These are phyloP conservation scores for Mycosphaerelloides madeirae DNA, from an alignment of 2,329 filamentous ascomycete species.

Conservation along the genomic window DNA sequence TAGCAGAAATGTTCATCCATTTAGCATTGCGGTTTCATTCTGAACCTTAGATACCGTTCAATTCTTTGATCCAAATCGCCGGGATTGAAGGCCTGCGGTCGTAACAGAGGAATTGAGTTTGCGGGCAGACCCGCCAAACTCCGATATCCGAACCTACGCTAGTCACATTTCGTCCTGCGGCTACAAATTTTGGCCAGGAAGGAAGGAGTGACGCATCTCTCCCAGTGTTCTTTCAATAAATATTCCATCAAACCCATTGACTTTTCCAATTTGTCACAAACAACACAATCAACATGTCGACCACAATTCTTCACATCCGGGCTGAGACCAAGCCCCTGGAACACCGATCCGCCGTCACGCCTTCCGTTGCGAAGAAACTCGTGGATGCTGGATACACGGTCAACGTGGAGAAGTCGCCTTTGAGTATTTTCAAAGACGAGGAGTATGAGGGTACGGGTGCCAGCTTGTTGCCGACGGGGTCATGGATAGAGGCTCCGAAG, in stretches of 20 bases:
- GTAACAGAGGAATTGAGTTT: too few species aligned
- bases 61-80: too few species aligned
- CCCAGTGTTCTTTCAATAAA: background rate
- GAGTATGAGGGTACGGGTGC: slow-evolving; percentile 40
- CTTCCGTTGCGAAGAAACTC: slow-evolving; percentile 38
- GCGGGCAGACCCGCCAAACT: background rate
- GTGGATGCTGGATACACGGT: slow-evolving; percentile 38
- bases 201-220: background rate
- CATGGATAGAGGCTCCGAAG: slow-evolving; percentile 39
- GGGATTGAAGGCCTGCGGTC: too few species aligned
- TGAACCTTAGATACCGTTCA: too few species aligned
- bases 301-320: slow-evolving; percentile 29
- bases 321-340: slow-evolving; percentile 37
- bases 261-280: background rate
- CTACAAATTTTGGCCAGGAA: too few species aligned
- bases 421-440: slow-evolving; percentile 37
- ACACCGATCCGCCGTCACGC: slow-evolving; percentile 36
- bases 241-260: background rate
- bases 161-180: background rate
- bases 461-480: slow-evolving; percentile 37
- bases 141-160: background rate
- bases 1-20: too few species aligned
- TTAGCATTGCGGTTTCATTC: too few species aligned
- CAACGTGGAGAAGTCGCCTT: slow-evolving; percentile 37
- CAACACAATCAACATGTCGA: slow-evolving; percentile 18